Base-by-base conservation (phyloP, 176 grass and related monocot species). In the Rhynchospora tenuis region DNA sequence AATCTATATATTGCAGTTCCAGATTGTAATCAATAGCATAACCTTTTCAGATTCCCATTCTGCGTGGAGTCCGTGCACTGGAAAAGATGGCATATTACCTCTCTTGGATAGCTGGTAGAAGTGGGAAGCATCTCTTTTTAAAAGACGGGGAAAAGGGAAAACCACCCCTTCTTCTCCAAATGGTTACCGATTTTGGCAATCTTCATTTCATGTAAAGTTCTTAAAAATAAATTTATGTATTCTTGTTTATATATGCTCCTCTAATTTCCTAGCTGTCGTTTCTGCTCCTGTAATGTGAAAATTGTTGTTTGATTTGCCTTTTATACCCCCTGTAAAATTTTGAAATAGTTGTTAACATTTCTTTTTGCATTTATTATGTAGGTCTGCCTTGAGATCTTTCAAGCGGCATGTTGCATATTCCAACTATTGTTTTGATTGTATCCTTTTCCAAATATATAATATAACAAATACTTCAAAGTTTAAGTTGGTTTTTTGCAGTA, bases 361-460 rank as follows among this genome's bases (percentile, higher is more conserved):
- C 44, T 86, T 88, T 55, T 84, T 76, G 67, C 20, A 59, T 66
- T 86, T 62, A 20, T 3, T 83, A 15, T 85, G 85, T 86, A 99
- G 96, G 78, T 99, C 93, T 82, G 96, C 96, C 77, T 83, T 99
- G 12, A 44, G 75, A 85, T 91, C 96, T 83, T 99, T 99, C 80
- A 95, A 84, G 80, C 90, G 89, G 2, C 64, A 31, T 91, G 92
- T 89, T 90, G 91, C 60, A 75, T 98, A 98, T 79, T 90, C 95
- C 61, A 98, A 98, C 90, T 88, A 90, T 80, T 95, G 89, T 64
- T 81, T 31, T 51, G 95, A 98, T 58, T 90, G 95, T 98, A 98
- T 98, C 95, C 95, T 93, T 83, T 38, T 87, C 6, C 17, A 27
- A 17, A 56, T 56, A 56, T 1, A 71, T 13, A 56, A 31, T 24